Conservation (phyloP, 139 green algal species). For the Mesotaenium endlicherianum region DNA sequence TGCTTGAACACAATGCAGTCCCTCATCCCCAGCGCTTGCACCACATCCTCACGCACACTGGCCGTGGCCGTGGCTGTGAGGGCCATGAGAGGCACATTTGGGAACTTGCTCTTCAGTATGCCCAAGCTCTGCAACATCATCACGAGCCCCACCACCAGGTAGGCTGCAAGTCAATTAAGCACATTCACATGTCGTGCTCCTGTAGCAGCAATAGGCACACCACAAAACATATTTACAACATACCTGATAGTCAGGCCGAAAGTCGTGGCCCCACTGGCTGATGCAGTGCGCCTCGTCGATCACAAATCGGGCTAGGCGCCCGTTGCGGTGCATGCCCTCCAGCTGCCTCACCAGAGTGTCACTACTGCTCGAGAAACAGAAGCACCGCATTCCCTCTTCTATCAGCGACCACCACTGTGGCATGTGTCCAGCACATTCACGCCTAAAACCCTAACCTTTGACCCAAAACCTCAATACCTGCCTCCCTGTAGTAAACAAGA, state of each 20-base stretch:
- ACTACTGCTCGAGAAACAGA: slow-evolving; percentile 18
- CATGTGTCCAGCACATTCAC: too few relatives aligned
- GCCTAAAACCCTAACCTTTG: too few relatives aligned
- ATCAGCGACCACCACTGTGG: too few relatives aligned
- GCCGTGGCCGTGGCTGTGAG: slow-evolving; percentile 75
- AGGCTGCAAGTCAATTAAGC: too few relatives aligned
- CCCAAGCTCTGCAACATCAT: slow-evolving; percentile 36
- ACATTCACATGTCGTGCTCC: too few relatives aligned
- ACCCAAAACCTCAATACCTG: too few relatives aligned
- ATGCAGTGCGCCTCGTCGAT: slow-evolving; percentile 83
- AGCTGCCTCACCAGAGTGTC: slow-evolving; percentile 61
- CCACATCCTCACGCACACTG: slow-evolving; percentile 62
- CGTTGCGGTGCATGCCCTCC: slow-evolving; percentile 59
- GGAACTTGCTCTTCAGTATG: slow-evolving; percentile 61
- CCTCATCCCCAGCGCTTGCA: slow-evolving; percentile 33
- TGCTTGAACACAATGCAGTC: slow-evolving; percentile 61
- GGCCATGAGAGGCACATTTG: slow-evolving; percentile 62
- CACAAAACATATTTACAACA: too few relatives aligned
- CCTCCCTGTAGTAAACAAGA: too few relatives aligned
- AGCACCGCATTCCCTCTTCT: too few relatives aligned
- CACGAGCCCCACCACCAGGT: too few relatives aligned
- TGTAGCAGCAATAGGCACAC: too few relatives aligned
- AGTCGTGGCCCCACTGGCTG: slow-evolving; percentile 77
- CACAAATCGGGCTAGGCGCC: slow-evolving; percentile 64
- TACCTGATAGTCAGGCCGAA: slow-evolving; percentile 77